These are phyloP conservation scores for Colletotrichum truncatum DNA, from an alignment of 2,329 filamentous ascomycete species.

Conservation along the genomic window DNA sequence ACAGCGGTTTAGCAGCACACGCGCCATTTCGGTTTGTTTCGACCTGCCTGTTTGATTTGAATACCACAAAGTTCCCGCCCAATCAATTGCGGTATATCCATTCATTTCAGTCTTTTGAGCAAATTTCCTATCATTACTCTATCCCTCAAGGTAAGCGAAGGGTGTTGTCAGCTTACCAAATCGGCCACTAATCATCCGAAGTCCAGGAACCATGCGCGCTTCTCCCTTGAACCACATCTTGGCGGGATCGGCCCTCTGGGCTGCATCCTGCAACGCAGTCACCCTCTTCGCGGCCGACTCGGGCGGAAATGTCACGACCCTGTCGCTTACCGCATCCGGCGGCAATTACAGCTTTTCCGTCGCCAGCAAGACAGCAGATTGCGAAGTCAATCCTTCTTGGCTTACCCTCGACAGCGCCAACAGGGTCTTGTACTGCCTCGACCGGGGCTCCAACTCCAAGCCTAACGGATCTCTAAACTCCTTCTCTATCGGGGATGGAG, in stretches of 20 bases:
- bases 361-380: slow-evolving; percentile 27
- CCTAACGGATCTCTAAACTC: slow-evolving; percentile 29
- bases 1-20: background rate
- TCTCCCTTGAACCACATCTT: slow-evolving; percentile 16
- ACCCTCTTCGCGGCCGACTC: slow-evolving; percentile 32
- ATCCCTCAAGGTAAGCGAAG: background rate
- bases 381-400: slow-evolving; percentile 29
- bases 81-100: background rate
- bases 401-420: slow-evolving; percentile 27
- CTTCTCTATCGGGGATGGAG: slow-evolving; percentile 29
- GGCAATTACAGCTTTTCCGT: slow-evolving; percentile 28
- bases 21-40: background rate
- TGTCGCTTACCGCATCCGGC: slow-evolving; percentile 24
- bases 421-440: slow-evolving; percentile 29
- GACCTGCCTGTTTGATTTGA: slow-evolving; percentile 6
- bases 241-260: slow-evolving; percentile 11
- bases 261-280: slow-evolving; percentile 25
- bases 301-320: slow-evolving; percentile 32
- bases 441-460: slow-evolving; percentile 18
- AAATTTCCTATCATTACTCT: background rate
- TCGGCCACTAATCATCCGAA: slow-evolving; percentile 3
- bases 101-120: background rate
- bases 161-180: background rate
- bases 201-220: background rate
- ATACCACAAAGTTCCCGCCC: background rate